Evolutionary conservation across 805 yeast species (phyloP), one percentile per base, ranked within the genome.

Genomic region (Lipomyces sp.): DNA sequence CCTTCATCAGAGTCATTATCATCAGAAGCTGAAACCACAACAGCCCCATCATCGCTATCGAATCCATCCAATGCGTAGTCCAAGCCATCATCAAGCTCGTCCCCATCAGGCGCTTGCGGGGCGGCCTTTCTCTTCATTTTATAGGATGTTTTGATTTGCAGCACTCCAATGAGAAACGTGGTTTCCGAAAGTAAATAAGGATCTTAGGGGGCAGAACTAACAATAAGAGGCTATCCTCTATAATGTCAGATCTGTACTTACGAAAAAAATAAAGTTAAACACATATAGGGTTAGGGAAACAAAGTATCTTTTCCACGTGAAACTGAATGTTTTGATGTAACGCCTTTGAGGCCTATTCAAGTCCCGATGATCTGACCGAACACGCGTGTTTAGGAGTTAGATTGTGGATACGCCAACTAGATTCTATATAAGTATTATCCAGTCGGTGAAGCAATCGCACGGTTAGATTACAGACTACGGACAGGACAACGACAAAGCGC

Each of bases 11-110:
- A 48, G 15, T 7, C 58, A 4, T 54, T 57, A 57, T 32, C 60
- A 4, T 24, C 63, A 18, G 62, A 66, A 15, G 45, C 56, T 18
- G 53, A 30, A 15, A 34, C 24, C 58, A 35, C 57, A 32, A 55
- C 56, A 2, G 34, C 66, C 7, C 57, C 64, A 51, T 33, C 63
- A 30, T 45, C 64, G 54, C 59, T 48, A 5, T 37, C 57, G 18
- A 50, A 48, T 13, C 53, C 62, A 30, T 67, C 66, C 29, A 64
- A 18, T 2, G 53, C 53, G 39, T 69, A 69, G n/a, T 59, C 64
- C n/a, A 69, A 57, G 34, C 71, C 71, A 48, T 69, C 71, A 30
- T 69, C 71, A 15, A 69, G 62, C 35, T 67, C 71, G 37, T 69
- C 71, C 1, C 56, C 71, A 6, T 53, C 66, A 10, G 48, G 18